Evolutionary conservation across 2,329 filamentous ascomycete genomes (phyloP), one percentile per base, ranked within the genome.

Genomic region (Knufia petricola): DNA sequence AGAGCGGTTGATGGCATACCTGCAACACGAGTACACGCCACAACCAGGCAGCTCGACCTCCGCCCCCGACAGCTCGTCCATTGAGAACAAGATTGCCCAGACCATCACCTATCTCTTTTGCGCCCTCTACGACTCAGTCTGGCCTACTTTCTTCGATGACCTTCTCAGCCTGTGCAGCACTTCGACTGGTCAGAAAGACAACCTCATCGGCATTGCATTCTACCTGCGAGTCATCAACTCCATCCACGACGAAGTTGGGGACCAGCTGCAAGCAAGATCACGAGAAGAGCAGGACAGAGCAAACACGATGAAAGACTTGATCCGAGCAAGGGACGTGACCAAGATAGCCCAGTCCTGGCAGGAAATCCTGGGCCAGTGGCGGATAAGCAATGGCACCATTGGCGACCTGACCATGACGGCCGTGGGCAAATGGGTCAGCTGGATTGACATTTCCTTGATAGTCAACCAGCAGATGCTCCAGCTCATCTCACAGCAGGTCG

Each of bases 81-180:
- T 98, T 37, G 90, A 96, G 69, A 98, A 96, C 71, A 98, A 98
- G 69, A 79, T 98, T 57, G 89, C 90, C 39, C 92, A 98, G 69
- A 95, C 89, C 10, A 72, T 98, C 59, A 98, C 92, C 8, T 92
- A 87, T 62, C 81, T 98, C 44, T 98, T 98, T 66, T 84, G 87
- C 30, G 80, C 82, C 10, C 75, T 94, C 48, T 98, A 98, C 66
- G 81, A 81, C 46, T 79, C 84, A 46, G 84, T 85, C 31, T 98
- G 92, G 92, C 78, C 86, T 60, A 79, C 74, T 51, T 96, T 95
- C 67, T 82, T 98, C 63, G 86, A 94, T 60, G 92, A 98, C 63
- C 85, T 96, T 58, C 73, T 92, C 53, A 76, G 77, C 50, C 69
- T 98, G 57, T 87, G 89, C 4, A 78, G 77, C 51, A 71, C 77